Conservation (phyloP, 495 filamentous ascomycete species). For the Penicillium macrosclerotiorum region DNA sequence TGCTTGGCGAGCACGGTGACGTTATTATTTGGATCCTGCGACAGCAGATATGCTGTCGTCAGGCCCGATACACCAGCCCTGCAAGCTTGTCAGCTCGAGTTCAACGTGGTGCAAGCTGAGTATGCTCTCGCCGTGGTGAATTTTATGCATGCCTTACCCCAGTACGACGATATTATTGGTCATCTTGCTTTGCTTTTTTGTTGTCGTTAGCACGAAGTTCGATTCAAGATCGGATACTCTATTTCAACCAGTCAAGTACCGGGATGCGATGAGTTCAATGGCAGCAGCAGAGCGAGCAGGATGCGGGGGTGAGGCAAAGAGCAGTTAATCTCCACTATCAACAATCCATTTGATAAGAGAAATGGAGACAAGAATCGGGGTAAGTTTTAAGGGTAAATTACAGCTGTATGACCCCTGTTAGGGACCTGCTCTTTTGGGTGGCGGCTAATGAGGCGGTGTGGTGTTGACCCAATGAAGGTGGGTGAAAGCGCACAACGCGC, state of each 20-base stretch:
- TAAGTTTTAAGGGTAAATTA: background rate
- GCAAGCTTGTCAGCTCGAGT: slow-evolving; percentile 11
- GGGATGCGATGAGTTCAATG: background rate
- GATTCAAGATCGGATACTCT: no score
- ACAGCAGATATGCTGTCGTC: slow-evolving; percentile 84
- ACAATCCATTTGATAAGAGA: slow-evolving; percentile 18
- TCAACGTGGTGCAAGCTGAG: no score
- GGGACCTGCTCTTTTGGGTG: slow-evolving; percentile 7
- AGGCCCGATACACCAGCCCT: slow-evolving; percentile 91
- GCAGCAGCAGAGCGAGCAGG: background rate
- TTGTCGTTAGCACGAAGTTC: background rate
- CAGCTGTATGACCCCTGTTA: background rate
- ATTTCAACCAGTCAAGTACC: no score
- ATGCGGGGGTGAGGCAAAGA: slow-evolving; percentile 8
- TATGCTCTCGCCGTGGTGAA: background rate
- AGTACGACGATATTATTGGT: slow-evolving; percentile 61
- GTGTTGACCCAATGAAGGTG: background rate
- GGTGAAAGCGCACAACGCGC: slow-evolving; percentile 10
- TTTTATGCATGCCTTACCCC: slow-evolving; percentile 46
- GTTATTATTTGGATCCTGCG: slow-evolving; percentile 62
- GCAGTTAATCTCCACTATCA: slow-evolving; percentile 11
- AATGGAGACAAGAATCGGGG: slow-evolving; percentile 14
- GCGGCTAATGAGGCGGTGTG: slow-evolving; percentile 21
- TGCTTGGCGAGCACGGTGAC: slow-evolving; percentile 90
- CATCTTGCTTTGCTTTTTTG: slow-evolving; percentile 20